Conservation (phyloP, 2,329 filamentous ascomycete species). For the Sclerotinia minor region DNA sequence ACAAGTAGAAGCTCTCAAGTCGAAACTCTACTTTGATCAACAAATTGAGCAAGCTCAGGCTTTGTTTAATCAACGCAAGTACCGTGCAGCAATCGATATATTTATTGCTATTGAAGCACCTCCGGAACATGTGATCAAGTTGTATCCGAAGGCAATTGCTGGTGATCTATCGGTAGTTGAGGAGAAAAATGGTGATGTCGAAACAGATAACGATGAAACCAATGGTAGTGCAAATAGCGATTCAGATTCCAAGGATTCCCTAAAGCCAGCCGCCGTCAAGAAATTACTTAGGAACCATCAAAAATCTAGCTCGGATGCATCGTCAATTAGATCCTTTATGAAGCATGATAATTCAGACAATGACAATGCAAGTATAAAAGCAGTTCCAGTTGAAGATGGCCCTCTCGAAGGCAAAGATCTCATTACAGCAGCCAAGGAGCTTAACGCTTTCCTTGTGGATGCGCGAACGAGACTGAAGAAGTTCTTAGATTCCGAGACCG, state of each 20-base stretch:
- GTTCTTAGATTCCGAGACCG: constrained; percentile 62
- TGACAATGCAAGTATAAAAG: constrained; percentile 56
- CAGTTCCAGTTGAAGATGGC: constrained; percentile 51
- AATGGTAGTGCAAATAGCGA: constrained; percentile 46
- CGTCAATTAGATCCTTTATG: constrained; percentile 61
- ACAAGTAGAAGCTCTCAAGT: constrained; percentile 89
- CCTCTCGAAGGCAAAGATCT: constrained; percentile 78
- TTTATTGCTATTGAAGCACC: constrained; percentile 84
- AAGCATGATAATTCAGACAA: constrained; percentile 52
- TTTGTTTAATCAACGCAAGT: constrained; percentile 80
- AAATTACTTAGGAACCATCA: constrained; percentile 44
- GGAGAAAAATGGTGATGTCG: constrained; percentile 47
- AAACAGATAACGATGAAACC: constrained; percentile 44
- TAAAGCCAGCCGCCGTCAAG: constrained; percentile 45
- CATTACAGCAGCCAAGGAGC: constrained; percentile 74
- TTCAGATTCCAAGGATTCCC: constrained; percentile 40
- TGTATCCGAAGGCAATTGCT: constrained; percentile 83
- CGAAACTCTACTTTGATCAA: constrained; percentile 77
- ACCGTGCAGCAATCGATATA: constrained; percentile 80
- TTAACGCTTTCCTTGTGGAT: constrained; percentile 86
- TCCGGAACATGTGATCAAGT: constrained; percentile 79
- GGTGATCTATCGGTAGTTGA: constrained; percentile 71
- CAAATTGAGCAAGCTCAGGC: constrained; percentile 74
- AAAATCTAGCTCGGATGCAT: constrained; percentile 46
- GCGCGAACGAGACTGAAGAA: constrained; percentile 68